Percentiles rank a stretch among this genome's conserved stretches.
These are phyloP conservation scores for Vaccinium corymbosum DNA, from an alignment of 148 eudicot species.

Conservation along the genomic window DNA sequence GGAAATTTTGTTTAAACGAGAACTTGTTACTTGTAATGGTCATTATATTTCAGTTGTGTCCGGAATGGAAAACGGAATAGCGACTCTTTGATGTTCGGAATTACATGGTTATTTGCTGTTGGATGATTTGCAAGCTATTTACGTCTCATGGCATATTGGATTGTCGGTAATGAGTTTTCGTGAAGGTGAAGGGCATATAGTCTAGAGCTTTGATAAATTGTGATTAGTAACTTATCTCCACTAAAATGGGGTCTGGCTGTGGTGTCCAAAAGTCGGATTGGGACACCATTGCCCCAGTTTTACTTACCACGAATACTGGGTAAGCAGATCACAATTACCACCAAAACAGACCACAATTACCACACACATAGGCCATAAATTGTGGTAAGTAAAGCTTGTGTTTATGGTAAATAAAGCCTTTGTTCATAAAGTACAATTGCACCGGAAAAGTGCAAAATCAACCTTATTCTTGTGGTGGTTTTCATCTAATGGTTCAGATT, in stretches of 20 bases:
- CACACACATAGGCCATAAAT: too few species aligned
- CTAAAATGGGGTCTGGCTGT: not conserved
- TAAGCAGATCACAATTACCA: too few species aligned
- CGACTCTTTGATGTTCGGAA: not conserved
- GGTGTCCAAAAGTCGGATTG: too few species aligned
- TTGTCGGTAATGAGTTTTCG: not conserved
- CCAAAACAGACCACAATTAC: too few species aligned
- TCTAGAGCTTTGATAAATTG: not conserved
- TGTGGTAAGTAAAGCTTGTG: not conserved
- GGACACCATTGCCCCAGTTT: too few species aligned
- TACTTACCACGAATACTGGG: too few species aligned
- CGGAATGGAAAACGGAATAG: not conserved
- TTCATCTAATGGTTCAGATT: too few species aligned
- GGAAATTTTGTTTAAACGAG: not conserved
- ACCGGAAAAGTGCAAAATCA: too few species aligned
- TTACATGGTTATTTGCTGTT: not conserved
- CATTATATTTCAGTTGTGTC: not conserved
- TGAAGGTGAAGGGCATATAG: not conserved
- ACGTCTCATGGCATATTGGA: not conserved
- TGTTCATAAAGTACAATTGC: too few species aligned
- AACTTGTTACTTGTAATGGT: not conserved
- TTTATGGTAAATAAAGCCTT: too few species aligned
- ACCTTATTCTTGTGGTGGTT: too few species aligned
- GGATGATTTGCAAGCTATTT: not conserved
- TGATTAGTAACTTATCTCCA: not conserved